Base-by-base conservation (phyloP, 2,329 filamentous ascomycete species). In the Ophiobolus disseminans region DNA sequence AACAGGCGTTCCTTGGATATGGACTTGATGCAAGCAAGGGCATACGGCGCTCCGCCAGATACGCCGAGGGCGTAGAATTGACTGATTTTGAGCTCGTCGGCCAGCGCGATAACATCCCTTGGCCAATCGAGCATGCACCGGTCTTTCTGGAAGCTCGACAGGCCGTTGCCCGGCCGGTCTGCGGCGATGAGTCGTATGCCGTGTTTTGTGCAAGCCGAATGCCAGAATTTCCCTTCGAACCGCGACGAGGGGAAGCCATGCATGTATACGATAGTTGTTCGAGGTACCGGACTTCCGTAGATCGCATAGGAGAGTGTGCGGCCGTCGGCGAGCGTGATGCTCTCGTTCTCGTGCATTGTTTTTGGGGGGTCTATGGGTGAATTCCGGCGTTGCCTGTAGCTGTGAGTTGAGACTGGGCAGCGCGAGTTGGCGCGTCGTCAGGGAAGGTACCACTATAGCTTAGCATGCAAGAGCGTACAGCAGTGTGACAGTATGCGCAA, bases 41-140 rank as follows among this genome's bases (percentile, higher is more conserved):
- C 73, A 55, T 78, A 81, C 1, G 78, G 76, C 2, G 76, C 75
- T 16, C 80, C 79, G 6, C 78, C 79, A 0, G 75, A 78, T 4
- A 73, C 62, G 2, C 77, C 78, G 5, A 81, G 51, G 17, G 81
- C 65, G 13, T 72, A 69, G 58, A 78, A 82, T 4, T 65, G 53
- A 4, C 64, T 45, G 13, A 80, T 50, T 4, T 71, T 63, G 8
- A 80, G 68, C 48, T 77, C 68, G 2, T 72, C 53, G 5, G 73
- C 70, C 5, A 82, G 69, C 1, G 62, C 62, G 13, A 73, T 51
- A 3, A 81, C 57, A 45, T 82, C 78, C 11, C 67, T 48, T 3
- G 78, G 72, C 67, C 72, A 76, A 57, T 77, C 73, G 13, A 75
- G 62, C 2, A 79, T 64, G 3, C 58, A 66, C 7, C 75, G 70